Conservation (phyloP, 179 eudicot genomes). For the Drosera spatulata region DNA sequence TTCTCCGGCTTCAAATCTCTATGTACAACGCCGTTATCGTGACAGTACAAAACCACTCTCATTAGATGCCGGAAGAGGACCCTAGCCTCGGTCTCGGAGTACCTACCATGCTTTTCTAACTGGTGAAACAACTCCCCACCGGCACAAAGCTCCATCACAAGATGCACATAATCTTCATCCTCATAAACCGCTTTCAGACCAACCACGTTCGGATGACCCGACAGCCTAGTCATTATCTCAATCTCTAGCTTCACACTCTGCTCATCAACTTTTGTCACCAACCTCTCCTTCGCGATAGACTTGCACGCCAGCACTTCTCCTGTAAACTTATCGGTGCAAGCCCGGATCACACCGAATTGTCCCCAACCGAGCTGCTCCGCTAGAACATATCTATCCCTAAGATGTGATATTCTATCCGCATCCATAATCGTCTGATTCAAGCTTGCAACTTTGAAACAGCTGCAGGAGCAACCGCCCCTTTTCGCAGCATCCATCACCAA, state of each 20-base stretch:
- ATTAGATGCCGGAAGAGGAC: slow-evolving; percentile 58
- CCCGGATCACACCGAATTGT: slow-evolving; percentile 58
- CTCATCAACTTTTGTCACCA: slow-evolving; percentile 58
- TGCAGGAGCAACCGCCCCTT: slow-evolving; percentile 22
- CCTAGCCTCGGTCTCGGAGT: slow-evolving; percentile 49
- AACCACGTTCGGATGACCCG: slow-evolving; percentile 71
- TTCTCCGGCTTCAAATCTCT: slow-evolving; percentile 92
- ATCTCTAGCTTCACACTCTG: slow-evolving; percentile 71
- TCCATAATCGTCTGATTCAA: slow-evolving; percentile 49
- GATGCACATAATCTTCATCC: slow-evolving; percentile 63
- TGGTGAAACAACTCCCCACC: slow-evolving; percentile 78
- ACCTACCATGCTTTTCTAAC: slow-evolving; percentile 58
- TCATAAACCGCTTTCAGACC: slow-evolving; percentile 82
- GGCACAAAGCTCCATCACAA: slow-evolving; percentile 80
- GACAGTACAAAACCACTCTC: slow-evolving; percentile 71
- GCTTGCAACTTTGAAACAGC: slow-evolving; percentile 33
- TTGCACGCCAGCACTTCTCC: slow-evolving; percentile 66
- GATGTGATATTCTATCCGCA: slow-evolving; percentile 25
- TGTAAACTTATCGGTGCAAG: slow-evolving; percentile 49
- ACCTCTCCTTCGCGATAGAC: slow-evolving; percentile 55
- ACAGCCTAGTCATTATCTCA: slow-evolving; percentile 62
- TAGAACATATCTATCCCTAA: slow-evolving; percentile 43
- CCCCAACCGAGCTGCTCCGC: slow-evolving; percentile 73
- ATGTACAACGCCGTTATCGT: slow-evolving; percentile 80
- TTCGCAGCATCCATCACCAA: slow-evolving; percentile 39